These are phyloP conservation scores for Euphorbia lathyris DNA, from an alignment of 345 rosid species.

Conservation along the genomic window DNA sequence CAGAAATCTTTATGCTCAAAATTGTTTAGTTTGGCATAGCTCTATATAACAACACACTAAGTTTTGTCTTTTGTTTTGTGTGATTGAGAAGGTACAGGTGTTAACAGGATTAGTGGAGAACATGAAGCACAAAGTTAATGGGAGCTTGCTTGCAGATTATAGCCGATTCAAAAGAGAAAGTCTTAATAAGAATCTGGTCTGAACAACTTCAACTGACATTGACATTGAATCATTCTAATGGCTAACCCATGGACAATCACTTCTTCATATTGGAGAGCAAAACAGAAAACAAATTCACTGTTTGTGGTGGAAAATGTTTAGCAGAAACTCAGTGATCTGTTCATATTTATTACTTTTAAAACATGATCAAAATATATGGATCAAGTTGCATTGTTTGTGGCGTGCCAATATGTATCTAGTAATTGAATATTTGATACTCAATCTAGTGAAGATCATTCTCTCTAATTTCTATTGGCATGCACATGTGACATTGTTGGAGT, in stretches of 20 bases:
- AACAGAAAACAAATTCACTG: no score
- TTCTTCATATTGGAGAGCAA: neutral
- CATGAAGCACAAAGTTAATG: conserved; percentile 79
- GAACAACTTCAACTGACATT: neutral
- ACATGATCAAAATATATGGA: neutral
- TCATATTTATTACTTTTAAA: no score
- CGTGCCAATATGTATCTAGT: neutral
- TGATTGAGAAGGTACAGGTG: conserved; percentile 45
- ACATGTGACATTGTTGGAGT: no score
- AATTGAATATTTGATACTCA: neutral
- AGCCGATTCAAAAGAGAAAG: conserved; percentile 56
- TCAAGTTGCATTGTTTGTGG: neutral
- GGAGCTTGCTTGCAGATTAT: conserved; percentile 78
- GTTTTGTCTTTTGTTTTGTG: neutral
- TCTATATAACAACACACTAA: neutral
- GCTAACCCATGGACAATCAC: neutral
- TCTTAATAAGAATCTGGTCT: neutral
- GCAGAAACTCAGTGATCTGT: no score
- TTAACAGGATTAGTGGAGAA: conserved; percentile 60
- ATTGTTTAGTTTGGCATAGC: no score
- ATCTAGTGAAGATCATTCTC: neutral
- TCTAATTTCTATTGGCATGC: no score
- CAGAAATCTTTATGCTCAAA: neutral
- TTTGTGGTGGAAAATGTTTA: no score
- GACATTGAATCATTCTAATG: neutral